Conservation (phyloP, 2,329 filamentous ascomycete genomes). For the Akanthomyces muscarius region DNA sequence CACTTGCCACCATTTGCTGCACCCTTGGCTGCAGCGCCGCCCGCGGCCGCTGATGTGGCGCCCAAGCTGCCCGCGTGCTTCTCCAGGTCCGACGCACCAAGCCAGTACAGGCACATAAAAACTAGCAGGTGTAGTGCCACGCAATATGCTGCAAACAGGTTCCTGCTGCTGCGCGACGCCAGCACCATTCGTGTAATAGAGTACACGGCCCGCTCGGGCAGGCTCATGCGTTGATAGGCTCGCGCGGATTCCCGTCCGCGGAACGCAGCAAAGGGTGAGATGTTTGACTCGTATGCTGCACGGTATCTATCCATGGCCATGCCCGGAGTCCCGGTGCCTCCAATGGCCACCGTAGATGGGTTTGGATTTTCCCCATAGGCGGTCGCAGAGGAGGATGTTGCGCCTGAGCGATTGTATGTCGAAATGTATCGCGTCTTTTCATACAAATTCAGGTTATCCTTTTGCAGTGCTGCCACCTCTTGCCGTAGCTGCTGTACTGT, state of each 20-base stretch:
- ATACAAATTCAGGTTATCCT: slow-evolving; percentile 92
- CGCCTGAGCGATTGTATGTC: slow-evolving; percentile 74
- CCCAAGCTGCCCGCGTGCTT: slow-evolving; percentile 56
- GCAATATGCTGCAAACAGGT: slow-evolving; percentile 90
- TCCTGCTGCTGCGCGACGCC: slow-evolving; percentile 83
- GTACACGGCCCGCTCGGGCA: slow-evolving; percentile 86
- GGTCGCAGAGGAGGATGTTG: slow-evolving; percentile 56
- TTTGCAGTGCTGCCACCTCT: slow-evolving; percentile 87
- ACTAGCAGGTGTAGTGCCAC: slow-evolving; percentile 83
- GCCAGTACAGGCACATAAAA: slow-evolving; percentile 82
- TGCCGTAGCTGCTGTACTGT: slow-evolving; percentile 82
- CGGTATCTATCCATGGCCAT: slow-evolving; percentile 79
- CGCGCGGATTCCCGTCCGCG: slow-evolving; percentile 86
- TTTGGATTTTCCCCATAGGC: slow-evolving; percentile 71
- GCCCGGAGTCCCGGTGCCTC: slow-evolving; percentile 54
- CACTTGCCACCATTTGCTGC: slow-evolving; percentile 49
- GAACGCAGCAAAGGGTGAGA: slow-evolving; percentile 95
- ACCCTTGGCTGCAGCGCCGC: slow-evolving; percentile 41
- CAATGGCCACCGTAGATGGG: slow-evolving; percentile 62
- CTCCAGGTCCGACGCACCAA: slow-evolving; percentile 65
- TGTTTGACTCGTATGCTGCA: slow-evolving; percentile 88
- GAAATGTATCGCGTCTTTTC: slow-evolving; percentile 97
- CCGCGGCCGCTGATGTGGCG: slow-evolving; percentile 42
- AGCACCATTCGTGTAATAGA: slow-evolving; percentile 87
- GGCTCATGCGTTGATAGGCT: slow-evolving; percentile 87